Conservation (phyloP, 208 protist genomes). For the Acanthamoeba culbertsoni region DNA sequence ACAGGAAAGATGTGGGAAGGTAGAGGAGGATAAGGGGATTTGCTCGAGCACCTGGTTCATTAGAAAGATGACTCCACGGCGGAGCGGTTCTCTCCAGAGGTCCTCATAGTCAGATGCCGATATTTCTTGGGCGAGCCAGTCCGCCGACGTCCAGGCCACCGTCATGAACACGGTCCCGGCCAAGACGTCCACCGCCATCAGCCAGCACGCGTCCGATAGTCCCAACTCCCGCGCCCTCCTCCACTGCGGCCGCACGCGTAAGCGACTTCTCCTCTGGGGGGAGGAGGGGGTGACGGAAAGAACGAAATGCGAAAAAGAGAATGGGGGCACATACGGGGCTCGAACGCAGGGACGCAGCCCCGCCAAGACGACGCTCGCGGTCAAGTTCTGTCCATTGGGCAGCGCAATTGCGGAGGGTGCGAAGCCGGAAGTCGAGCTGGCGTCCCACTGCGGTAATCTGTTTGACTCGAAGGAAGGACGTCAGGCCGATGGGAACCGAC, state of each 20-base stretch:
- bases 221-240: neutral
- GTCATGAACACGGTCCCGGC: neutral
- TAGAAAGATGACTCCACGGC: neutral
- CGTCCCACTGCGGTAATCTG: neutral
- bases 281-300: neutral
- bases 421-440: neutral
- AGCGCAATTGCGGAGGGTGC: neutral
- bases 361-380: too few relatives aligned
- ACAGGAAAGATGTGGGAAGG: neutral
- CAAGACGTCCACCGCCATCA: neutral
- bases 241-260: neutral
- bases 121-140: neutral
- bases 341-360: neutral
- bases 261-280: neutral
- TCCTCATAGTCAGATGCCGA: neutral
- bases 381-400: neutral
- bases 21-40: too few relatives aligned
- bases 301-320: neutral
- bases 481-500: neutral
- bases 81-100: neutral
- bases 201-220: neutral
- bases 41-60: conserved; percentile 9
- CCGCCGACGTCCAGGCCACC: neutral
- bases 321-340: neutral
- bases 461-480: neutral